phyloP scores from a whole-genome alignment of 768 basidiomycete genomes.

The Pleurotus cornucopiae region DNA sequence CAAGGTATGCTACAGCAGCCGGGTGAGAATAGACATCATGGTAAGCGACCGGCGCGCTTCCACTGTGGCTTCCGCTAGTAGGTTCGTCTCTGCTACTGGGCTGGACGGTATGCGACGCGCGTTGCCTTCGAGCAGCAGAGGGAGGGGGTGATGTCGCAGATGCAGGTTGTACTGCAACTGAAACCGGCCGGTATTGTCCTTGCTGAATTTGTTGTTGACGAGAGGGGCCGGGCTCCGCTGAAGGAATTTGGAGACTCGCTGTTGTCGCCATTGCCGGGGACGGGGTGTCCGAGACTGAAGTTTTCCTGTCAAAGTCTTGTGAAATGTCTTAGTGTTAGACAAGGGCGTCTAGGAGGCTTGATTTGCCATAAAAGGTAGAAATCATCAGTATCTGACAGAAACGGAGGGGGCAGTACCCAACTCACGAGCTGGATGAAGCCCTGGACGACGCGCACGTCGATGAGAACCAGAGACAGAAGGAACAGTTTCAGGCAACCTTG shows the following conservation, averaged over 20 bases:
- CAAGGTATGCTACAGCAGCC: conserved; percentile 76
- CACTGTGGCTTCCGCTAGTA: conserved; percentile 17
- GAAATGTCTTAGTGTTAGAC: neutral
- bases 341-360: neutral
- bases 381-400: no score
- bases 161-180: conserved; percentile 49
- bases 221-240: conserved; percentile 7
- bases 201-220: conserved; percentile 3
- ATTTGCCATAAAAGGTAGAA: neutral
- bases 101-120: conserved; percentile 68
- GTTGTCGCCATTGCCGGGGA: conserved; percentile 3
- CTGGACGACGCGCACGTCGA: no score
- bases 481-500: no score
- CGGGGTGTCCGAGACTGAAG: neutral
- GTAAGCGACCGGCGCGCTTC: conserved; percentile 45
- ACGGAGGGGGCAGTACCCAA: no score
- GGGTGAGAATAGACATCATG: conserved; percentile 83
- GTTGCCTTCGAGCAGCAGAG: conserved; percentile 47
- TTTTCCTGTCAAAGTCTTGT: conserved; percentile 1
- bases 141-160: conserved; percentile 31
- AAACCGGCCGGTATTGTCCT: conserved; percentile 47
- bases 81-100: conserved; percentile 10
- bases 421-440: no score
- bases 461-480: no score
- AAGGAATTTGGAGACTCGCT: conserved; percentile 12